Evolutionary conservation across 805 yeast species (phyloP), one percentile per base, ranked within the genome.

Genomic region (Metschnikowia koreensis): DNA sequence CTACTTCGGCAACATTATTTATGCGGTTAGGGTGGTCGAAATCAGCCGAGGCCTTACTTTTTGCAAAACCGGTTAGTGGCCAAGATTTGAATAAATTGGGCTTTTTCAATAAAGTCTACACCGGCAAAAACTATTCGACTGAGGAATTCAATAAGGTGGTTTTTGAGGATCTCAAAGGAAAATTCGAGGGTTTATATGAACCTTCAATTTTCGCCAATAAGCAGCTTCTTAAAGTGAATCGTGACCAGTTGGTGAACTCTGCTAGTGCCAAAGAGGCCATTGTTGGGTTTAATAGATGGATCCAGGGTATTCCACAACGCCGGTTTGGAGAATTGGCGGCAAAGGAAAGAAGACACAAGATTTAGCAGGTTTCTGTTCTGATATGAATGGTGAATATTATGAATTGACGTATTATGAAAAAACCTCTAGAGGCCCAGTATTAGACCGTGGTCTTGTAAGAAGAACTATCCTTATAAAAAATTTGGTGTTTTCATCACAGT

Each of bases 1-100:
- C 84, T 4, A 71, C 89, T 1, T 81, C 89, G 13, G 79, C 83
- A 8, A 81, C 93, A 4, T 74, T 90, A 48, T 82, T 87, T 26
- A 66, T 75, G 59, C 79, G 96, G 61, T 71, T 90, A 52, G 96
- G 96, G 1, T 73, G 83, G 71, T 82, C 89, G 54, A 79, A 76
- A 56, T 83, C 94, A 13, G 77, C 84, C 47, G 92, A 89, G 68
- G 89, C 89, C 2, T 71, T 90, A 41, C 71, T 89, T 56, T 77
- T 87, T 46, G 82, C 89, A 2, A 81, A 80, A 64, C 89, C 89
- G 13, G 77, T 90, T 38, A 60, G 66, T 2, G 87, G 87, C 40
- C 64, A 74, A n/a, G 85, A 81, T 27, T 74, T 90, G 66, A 62
- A 65, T 44, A 66, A 74, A 22, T 70, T 77, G 39, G 93, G 92